Evolutionary conservation across 1,139 yeast species (phyloP), one percentile per base, ranked within the genome.

Genomic region (Yamadazyma buinensis): DNA sequence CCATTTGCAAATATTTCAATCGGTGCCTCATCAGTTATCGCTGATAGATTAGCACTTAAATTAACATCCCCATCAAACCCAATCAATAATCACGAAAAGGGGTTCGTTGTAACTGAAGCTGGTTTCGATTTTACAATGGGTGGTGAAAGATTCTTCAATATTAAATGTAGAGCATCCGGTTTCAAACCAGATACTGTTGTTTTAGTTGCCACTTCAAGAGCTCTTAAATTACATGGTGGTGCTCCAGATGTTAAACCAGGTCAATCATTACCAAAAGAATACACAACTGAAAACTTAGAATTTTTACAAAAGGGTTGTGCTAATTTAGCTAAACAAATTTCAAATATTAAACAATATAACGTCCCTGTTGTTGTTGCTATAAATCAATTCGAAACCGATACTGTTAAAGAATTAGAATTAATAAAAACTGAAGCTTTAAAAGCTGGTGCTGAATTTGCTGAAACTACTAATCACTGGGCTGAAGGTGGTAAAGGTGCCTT

Each of bases 51-150:
- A 49, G 90, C 87, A 4, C 66, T 84, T 57, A 81, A 82, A 51
- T 65, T 84, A 48, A 64, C 75, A n/a, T 60, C 74, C 26, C 69
- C 75, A 21, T 57, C 72, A 15, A 62, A 66, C 47, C 72, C 74
- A 21, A 64, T 59, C 37, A 66, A 67, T 48, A 58, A 55, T 37
- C 72, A 71, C 15, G 44, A 55, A 39, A 60, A 59, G 41, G 92
- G 92, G 36, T 84, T 72, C 47, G 94, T 84, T 35, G 82, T 84
- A 33, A 84, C 94, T 29, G 94, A 84, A 58, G 92, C 92, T 15
- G 94, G 94, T 30, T 84, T 84, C 53, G 94, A 84, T 57, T 84
- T 84, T 59, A 82, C 92, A 28, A 84, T 84, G 94, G 94, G 94
- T 47, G 94, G 94, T 49, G 94, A 84, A 64, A 71, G 94, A 57